Percentiles rank a stretch among this genome's conserved stretches.
Evolutionary conservation across 225 moss, liverwort and hornwort genomes (phyloP).

Genomic region (Sphagnum tenellum): DNA sequence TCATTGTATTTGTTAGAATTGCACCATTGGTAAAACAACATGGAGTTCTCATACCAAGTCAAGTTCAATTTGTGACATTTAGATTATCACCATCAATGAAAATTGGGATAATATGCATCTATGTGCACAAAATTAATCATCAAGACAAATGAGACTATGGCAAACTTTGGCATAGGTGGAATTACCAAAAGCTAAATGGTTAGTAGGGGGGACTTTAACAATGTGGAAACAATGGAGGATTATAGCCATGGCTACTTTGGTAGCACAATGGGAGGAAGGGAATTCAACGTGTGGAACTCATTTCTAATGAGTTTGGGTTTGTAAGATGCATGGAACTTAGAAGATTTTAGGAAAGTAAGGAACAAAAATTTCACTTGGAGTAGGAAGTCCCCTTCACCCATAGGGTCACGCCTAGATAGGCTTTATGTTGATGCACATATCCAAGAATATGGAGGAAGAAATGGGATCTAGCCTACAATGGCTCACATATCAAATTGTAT

Average conservation of each 20-base stretch:
- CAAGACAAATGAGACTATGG: neutral
- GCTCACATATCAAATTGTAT: neutral
- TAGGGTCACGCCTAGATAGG: neutral
- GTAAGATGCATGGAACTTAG: neutral
- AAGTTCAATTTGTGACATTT: neutral
- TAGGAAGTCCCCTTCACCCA: neutral
- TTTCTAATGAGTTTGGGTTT: neutral
- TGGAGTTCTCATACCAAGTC: neutral
- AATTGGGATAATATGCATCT: neutral
- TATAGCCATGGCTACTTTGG: neutral
- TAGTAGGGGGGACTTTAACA: neutral
- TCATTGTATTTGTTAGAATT: neutral
- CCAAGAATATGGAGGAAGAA: neutral
- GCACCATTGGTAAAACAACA: neutral
- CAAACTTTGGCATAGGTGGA: too few relatives aligned
- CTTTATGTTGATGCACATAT: neutral
- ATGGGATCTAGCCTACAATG: neutral
- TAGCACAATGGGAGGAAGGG: neutral
- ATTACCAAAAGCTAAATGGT: too few relatives aligned
- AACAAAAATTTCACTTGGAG: neutral
- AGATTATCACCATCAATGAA: neutral
- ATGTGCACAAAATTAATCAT: neutral
- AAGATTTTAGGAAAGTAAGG: neutral
- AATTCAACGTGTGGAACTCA: neutral
- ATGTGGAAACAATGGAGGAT: neutral